Base-by-base conservation (phyloP, 768 basidiomycete genomes). In the Lactarius trivialis region DNA sequence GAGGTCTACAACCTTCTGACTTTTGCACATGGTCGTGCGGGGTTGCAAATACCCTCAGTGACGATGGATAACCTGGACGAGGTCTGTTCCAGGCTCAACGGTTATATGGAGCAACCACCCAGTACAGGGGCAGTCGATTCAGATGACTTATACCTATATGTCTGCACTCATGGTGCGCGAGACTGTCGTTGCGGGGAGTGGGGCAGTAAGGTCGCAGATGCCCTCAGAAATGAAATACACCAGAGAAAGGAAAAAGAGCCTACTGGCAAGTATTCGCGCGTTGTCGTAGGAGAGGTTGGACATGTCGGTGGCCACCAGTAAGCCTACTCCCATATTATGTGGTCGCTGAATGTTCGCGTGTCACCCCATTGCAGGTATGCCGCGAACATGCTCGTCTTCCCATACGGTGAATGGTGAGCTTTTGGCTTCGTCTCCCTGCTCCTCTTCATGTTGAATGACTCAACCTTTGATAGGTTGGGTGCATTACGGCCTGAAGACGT, bases 261-360 rank as follows among this genome's bases (percentile, higher is more conserved):
- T 30, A 43, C 26, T 21, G 71, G 70, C 24, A 63, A 72, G 50
- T 63, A 36, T 11, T 69, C 77, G 36, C 65, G 64, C 67, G 77
- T 78, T 26, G 71, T 71, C 49, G 75, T 92, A 2, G 82, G 82
- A 3, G 84, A 90, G 65, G 81, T 86, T 7, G 87, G 81, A 2
- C 91, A 94, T 72, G 84, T 94, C 55, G 91, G 92, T 1, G 90
- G 90, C 28, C 91, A 94, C 73, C 79, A 89, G 91, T 89, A 69
- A 70, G 85, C 78, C 49, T 12, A 53, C 21, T 63, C 28, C 30
- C 48, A 52, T 39, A 39, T 34, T n/a, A 17, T 9, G 26, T 60
- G n/a, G 28, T 52, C 50, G 60, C 53, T 37, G n/a, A 28, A 33
- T 48, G 12, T 49, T 41, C 33, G 33, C 60, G 12, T 34, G 33